These are phyloP conservation scores for Schwanniomyces etchellsii DNA, from an alignment of 1,139 yeast species.

Conservation along the genomic window DNA sequence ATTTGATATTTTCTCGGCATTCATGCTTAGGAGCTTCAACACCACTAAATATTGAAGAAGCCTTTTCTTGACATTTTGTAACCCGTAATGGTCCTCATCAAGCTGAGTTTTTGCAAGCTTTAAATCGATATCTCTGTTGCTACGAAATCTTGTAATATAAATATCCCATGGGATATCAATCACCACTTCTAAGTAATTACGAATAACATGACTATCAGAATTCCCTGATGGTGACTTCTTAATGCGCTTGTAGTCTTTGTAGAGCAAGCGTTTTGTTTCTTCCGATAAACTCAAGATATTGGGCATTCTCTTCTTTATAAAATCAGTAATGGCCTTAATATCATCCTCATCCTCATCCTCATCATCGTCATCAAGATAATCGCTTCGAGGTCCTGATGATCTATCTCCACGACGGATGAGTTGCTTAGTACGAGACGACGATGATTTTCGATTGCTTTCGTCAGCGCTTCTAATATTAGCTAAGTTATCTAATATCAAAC, in stretches of 20 bases:
- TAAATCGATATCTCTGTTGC: slow-evolving; percentile 47
- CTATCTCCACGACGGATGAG: slow-evolving; percentile 6
- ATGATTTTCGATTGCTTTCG: slow-evolving; percentile 4
- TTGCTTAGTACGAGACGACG: too few relatives aligned
- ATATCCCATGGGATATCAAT: slow-evolving; percentile 63
- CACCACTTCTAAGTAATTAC: slow-evolving; percentile 67
- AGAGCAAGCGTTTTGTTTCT: slow-evolving; percentile 54
- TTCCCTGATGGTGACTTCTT: slow-evolving; percentile 60
- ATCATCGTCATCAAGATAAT: slow-evolving; percentile 15
- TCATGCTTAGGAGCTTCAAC: slow-evolving; percentile 52
- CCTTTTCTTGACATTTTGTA: slow-evolving; percentile 75
- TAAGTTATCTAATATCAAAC: slow-evolving; percentile 50
- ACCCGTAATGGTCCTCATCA: slow-evolving; percentile 80
- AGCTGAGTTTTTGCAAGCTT: slow-evolving; percentile 52
- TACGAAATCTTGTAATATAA: slow-evolving; percentile 30
- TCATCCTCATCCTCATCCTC: slow-evolving; percentile 45
- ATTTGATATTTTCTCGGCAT: slow-evolving; percentile 26
- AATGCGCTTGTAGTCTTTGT: slow-evolving; percentile 61
- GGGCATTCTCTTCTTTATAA: slow-evolving; percentile 44
- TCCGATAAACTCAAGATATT: slow-evolving; percentile 26
- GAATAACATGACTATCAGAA: slow-evolving; percentile 68
- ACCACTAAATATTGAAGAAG: slow-evolving; percentile 80
- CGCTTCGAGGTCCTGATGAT: slow-evolving; percentile 6
- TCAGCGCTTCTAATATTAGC: slow-evolving; percentile 18
- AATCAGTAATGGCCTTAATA: slow-evolving; percentile 34